Percentiles rank a stretch among this genome's conserved stretches.
These are phyloP conservation scores for Diophrys sp. DNA, from an alignment of 73 alveolate genomes.

Conservation along the genomic window DNA sequence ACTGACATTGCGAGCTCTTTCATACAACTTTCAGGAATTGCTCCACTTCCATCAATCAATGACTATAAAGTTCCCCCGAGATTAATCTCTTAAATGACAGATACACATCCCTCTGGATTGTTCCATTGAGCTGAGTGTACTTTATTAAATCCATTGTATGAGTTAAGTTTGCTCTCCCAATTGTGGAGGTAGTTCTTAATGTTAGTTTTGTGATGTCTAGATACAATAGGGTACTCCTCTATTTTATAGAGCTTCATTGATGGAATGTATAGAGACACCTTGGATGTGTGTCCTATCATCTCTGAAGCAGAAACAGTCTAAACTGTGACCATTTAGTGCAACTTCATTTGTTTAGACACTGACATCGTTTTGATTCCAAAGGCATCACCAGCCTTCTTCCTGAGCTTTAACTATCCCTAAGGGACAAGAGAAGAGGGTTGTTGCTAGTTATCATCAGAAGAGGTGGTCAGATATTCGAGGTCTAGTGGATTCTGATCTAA, in stretches of 20 bases:
- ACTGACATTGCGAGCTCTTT: neutral
- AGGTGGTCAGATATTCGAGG: neutral
- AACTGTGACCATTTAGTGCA: neutral
- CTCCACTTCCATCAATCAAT: neutral
- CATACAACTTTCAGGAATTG: neutral
- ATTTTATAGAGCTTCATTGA: neutral
- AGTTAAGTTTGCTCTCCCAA: slow-evolving; percentile 1
- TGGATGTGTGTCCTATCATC: neutral
- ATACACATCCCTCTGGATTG: neutral
- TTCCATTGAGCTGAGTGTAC: neutral
- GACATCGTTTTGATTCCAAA: neutral
- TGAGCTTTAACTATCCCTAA: neutral
- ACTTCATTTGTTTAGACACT: neutral
- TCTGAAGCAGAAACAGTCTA: neutral
- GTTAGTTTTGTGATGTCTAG: neutral
- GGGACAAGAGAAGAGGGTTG: neutral
- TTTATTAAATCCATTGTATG: neutral
- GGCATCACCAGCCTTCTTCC: neutral
- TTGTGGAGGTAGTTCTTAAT: no score
- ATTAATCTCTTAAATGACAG: neutral
- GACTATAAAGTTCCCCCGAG: neutral
- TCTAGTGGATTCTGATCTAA: neutral
- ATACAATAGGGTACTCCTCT: neutral
- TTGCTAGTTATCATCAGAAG: neutral
- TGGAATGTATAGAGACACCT: neutral